These are phyloP conservation scores for Pleurotus sapidus DNA, from an alignment of 768 basidiomycete species.

Conservation along the genomic window DNA sequence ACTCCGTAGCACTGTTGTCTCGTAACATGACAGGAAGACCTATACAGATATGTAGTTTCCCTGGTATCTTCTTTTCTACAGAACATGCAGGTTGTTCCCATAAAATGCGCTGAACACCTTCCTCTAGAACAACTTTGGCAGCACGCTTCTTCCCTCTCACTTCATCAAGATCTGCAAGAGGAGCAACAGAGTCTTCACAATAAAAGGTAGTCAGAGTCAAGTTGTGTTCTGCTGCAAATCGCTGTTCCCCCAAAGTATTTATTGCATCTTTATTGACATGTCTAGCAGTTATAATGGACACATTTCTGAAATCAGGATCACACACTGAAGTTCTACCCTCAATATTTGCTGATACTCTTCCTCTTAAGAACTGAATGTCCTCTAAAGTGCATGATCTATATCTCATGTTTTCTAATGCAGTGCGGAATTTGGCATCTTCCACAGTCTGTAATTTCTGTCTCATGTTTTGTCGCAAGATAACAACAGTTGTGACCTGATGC, in stretches of 20 bases:
- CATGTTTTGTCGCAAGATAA: conserved; percentile 26
- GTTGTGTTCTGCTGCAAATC: conserved; percentile 26
- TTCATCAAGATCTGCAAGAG: not conserved
- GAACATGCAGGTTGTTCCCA: too few relatives aligned
- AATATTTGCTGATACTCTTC: conserved; percentile 2
- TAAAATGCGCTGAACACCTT: too few relatives aligned
- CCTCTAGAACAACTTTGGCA: too few relatives aligned
- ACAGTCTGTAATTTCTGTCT: conserved; percentile 20
- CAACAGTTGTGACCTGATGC: conserved; percentile 29
- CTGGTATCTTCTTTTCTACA: conserved; percentile 16
- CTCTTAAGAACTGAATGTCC: conserved; percentile 20
- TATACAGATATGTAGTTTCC: conserved; percentile 25
- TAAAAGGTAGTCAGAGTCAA: conserved; percentile 24
- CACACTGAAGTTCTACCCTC: conserved; percentile 1
- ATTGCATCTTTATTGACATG: conserved; percentile 28
- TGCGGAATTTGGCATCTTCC: conserved; percentile 23
- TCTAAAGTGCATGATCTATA: conserved; percentile 18
- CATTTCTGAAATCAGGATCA: conserved; percentile 20
- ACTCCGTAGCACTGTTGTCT: conserved; percentile 26
- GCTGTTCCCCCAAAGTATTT: conserved; percentile 20
- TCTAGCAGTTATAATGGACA: conserved; percentile 27
- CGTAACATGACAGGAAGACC: conserved; percentile 30
- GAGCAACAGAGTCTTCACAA: conserved; percentile 17
- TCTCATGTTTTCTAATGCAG: conserved; percentile 25
- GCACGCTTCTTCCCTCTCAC: not conserved